Conservation (phyloP, 768 basidiomycete species). For the Rossbeevera mucosa region DNA sequence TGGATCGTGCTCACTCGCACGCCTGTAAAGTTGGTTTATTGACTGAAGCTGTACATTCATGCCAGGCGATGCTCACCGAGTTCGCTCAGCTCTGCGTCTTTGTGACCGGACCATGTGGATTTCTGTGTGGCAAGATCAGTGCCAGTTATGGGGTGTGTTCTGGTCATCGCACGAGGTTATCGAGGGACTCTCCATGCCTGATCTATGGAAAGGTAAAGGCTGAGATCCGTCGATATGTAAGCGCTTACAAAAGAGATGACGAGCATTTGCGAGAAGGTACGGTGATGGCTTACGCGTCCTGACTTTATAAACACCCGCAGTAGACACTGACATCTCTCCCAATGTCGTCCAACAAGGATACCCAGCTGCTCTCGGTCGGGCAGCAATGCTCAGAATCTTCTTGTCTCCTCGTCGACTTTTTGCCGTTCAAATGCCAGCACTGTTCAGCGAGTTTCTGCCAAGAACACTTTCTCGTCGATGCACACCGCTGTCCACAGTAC, state of each 20-base stretch:
- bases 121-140: slow-evolving; percentile 27
- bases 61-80: slow-evolving; percentile 52
- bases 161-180: slow-evolving; percentile 53
- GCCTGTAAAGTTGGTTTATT: slow-evolving; percentile 34
- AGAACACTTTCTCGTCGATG: slow-evolving; percentile 69
- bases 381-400: slow-evolving; percentile 63
- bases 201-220: slow-evolving; percentile 38
- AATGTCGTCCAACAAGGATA: slow-evolving; percentile 30
- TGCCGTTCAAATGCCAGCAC: slow-evolving; percentile 84
- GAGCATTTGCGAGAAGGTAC: slow-evolving; percentile 15
- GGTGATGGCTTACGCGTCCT: slow-evolving; percentile 26
- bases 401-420: slow-evolving; percentile 74
- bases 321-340: not conserved
- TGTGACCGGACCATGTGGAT: slow-evolving; percentile 70
- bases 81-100: slow-evolving; percentile 67
- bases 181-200: slow-evolving; percentile 73
- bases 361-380: slow-evolving; percentile 62
- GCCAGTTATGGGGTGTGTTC: not conserved
- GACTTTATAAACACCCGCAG: slow-evolving; percentile 16
- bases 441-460: slow-evolving; percentile 68
- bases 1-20: slow-evolving; percentile 40
- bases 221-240: not conserved
- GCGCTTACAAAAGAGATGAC: slow-evolving; percentile 24
- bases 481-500: slow-evolving; percentile 65
- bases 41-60: not conserved